Conservation (phyloP, 768 basidiomycete species). For the Psilocybe subaeruginosa region DNA sequence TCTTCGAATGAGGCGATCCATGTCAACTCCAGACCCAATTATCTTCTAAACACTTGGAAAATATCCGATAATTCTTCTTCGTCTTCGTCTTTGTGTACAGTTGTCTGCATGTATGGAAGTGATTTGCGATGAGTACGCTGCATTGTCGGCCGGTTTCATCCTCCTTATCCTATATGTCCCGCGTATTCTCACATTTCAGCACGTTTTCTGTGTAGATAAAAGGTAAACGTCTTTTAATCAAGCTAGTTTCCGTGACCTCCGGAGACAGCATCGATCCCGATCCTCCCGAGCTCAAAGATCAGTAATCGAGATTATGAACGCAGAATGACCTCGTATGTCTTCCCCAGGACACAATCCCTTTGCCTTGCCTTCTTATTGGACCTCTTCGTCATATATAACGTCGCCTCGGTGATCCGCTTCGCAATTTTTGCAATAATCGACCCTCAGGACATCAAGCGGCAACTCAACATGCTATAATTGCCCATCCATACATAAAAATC, state of each 20-base stretch:
- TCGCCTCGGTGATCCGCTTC: background rate
- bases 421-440: background rate
- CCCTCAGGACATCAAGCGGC: too few species aligned
- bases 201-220: background rate
- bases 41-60: background rate
- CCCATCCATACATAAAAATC: background rate
- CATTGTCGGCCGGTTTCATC: background rate
- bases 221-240: conserved; percentile 1
- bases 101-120: conserved; percentile 1
- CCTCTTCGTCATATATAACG: background rate
- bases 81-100: background rate
- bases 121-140: conserved; percentile 11
- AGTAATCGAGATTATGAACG: conserved; percentile 3
- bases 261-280: conserved; percentile 11
- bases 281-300: conserved; percentile 7
- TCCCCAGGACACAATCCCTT: background rate
- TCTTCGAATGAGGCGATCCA: background rate
- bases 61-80: background rate
- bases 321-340: conserved; percentile 3
- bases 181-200: background rate
- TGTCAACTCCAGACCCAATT: background rate
- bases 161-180: background rate
- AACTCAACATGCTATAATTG: too few species aligned
- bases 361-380: background rate
- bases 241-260: conserved; percentile 15